A percentile compares a stretch with the other conserved stretches of the same genome.
phyloP scores from a whole-genome alignment of 2,329 filamentous ascomycete species.

The Trichoderma oligosporum region DNA sequence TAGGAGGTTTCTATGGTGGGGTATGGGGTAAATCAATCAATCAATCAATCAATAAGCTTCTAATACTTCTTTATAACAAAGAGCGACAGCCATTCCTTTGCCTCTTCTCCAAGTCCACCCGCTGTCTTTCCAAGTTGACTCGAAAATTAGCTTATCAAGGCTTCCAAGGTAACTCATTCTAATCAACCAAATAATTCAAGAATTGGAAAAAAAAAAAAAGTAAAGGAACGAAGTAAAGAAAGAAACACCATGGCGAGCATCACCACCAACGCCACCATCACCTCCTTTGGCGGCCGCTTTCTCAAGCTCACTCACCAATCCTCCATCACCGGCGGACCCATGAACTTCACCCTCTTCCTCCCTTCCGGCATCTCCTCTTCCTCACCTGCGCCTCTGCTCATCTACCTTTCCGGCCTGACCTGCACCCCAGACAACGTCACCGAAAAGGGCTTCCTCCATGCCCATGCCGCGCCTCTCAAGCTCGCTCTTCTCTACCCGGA shows the following conservation, averaged over 20 bases:
- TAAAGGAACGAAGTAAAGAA: too few relatives aligned
- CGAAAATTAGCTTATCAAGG: too few relatives aligned
- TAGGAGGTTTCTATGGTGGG: conserved; percentile 10
- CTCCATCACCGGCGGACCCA: conserved; percentile 73
- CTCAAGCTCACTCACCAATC: conserved; percentile 90
- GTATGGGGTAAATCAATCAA: not conserved
- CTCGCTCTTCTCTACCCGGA: conserved; percentile 95
- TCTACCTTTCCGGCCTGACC: conserved; percentile 91
- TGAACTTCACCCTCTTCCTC: conserved; percentile 90
- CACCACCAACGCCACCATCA: conserved; percentile 82
- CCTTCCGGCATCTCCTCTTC: conserved; percentile 62
- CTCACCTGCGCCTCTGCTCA: conserved; percentile 69
- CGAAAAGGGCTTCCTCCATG: conserved; percentile 87
- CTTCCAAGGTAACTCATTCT: not conserved
- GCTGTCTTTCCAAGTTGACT: too few relatives aligned
- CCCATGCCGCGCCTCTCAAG: conserved; percentile 70
- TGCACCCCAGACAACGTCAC: conserved; percentile 87
- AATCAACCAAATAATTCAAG: not conserved
- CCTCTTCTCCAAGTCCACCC: not conserved
- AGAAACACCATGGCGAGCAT: conserved; percentile 27
- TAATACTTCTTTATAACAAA: not conserved
- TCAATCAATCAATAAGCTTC: not conserved
- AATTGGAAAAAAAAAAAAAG: not conserved
- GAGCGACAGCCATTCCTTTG: not conserved
- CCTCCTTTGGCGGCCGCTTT: conserved; percentile 89